Conservation (phyloP, 2,329 filamentous ascomycete species). For the Escovopsis sp. region DNA sequence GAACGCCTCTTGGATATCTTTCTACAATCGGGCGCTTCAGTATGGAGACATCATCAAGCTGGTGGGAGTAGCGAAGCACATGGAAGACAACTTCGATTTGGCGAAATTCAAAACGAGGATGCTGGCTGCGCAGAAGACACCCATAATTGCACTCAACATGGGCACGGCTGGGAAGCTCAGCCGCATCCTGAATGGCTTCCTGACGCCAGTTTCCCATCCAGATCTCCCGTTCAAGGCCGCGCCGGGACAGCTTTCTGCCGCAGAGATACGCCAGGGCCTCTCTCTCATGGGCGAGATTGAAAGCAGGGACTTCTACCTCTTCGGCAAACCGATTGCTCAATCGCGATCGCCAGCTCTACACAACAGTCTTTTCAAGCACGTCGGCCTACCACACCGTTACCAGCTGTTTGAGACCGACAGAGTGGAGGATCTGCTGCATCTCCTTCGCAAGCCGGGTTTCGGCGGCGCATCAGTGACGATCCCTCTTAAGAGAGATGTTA, state of each 20-base stretch:
- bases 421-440: conserved; percentile 41
- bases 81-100: conserved; percentile 79
- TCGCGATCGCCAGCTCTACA: conserved; percentile 83
- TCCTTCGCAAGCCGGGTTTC: conserved; percentile 60
- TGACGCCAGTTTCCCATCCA: conserved; percentile 89
- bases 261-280: conserved; percentile 70
- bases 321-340: conserved; percentile 69
- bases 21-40: conserved; percentile 80
- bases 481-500: conserved; percentile 81
- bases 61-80: conserved; percentile 59
- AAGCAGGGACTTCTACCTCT: conserved; percentile 66
- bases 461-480: conserved; percentile 94
- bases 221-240: conserved; percentile 84
- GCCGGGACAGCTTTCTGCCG: conserved; percentile 80
- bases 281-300: conserved; percentile 67
- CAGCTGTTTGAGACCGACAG: conserved; percentile 57
- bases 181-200: conserved; percentile 77
- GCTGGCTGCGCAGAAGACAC: conserved; percentile 56
- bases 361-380: conserved; percentile 64
- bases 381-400: conserved; percentile 79
- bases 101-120: conserved; percentile 69
- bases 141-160: conserved; percentile 94
- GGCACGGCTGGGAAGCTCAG: conserved; percentile 75
- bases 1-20: conserved; percentile 81
- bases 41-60: conserved; percentile 92